Conservation (phyloP, 2,329 filamentous ascomycete genomes). For the Sporothrix globosa region DNA sequence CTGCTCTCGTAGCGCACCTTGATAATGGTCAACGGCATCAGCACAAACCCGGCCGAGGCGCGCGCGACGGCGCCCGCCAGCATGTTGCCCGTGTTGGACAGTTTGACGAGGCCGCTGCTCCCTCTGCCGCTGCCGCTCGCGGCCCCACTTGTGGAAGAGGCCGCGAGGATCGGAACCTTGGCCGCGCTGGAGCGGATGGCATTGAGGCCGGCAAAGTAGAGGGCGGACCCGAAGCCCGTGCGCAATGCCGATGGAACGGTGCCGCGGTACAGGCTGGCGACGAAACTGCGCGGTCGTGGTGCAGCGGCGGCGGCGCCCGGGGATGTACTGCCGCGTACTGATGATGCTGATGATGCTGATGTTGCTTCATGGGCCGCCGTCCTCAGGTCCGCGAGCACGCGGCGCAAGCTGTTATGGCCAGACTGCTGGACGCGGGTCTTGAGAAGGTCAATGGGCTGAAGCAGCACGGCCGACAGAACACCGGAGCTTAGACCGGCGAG, state of each 20-base stretch:
- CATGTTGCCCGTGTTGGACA: slow-evolving; percentile 84
- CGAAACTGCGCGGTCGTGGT: slow-evolving; percentile 37
- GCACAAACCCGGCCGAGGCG: slow-evolving; percentile 81
- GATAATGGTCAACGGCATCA: slow-evolving; percentile 95
- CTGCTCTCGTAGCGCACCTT: slow-evolving; percentile 95
- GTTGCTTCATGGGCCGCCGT: slow-evolving; percentile 38
- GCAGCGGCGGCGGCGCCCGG: neutral
- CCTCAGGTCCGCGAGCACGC: slow-evolving; percentile 71
- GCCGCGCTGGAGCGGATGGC: slow-evolving; percentile 72
- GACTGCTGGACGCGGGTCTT: slow-evolving; percentile 96
- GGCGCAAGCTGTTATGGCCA: slow-evolving; percentile 67
- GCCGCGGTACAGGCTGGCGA: slow-evolving; percentile 81
- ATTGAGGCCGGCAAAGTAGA: slow-evolving; percentile 89
- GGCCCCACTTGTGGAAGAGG: slow-evolving; percentile 11
- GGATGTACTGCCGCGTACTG: neutral
- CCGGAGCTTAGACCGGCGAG: slow-evolving; percentile 85
- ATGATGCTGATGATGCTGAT: neutral
- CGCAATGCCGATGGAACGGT: slow-evolving; percentile 90
- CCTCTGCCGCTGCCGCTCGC: slow-evolving; percentile 32
- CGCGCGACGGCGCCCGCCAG: slow-evolving; percentile 81
- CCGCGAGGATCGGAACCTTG: slow-evolving; percentile 45
- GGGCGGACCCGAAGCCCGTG: slow-evolving; percentile 87
- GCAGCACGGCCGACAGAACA: slow-evolving; percentile 81
- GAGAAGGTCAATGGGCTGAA: slow-evolving; percentile 93
- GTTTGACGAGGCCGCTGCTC: slow-evolving; percentile 77